Base-by-base conservation (phyloP, 495 filamentous ascomycete species). In the Physcia stellaris region DNA sequence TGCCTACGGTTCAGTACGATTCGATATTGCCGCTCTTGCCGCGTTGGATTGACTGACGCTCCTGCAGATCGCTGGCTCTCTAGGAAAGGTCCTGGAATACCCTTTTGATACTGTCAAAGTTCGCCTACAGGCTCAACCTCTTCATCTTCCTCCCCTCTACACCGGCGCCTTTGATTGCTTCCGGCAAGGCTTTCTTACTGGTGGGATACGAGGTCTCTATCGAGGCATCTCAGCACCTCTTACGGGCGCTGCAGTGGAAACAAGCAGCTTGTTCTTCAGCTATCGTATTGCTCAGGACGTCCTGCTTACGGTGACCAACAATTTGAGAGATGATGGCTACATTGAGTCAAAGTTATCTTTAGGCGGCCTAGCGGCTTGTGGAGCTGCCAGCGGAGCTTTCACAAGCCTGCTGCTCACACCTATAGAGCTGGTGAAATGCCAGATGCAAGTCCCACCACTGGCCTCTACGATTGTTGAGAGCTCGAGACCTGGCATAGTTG, bases 101-200 rank as follows among this genome's bases (percentile, higher is more conserved):
- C 92, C 92, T 22, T 96, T 96, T 58, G 92, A 99, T 63, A 99
- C 92, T 0, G 79, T 99, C 49, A 99, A 99, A 66, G 90, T 83
- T 31, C 71, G 76, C 32, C 55, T 71, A 13, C 68, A 71, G 38
- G 71, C 68, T 16, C 90, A 95, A 56, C 84, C 86, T 6, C 79
- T 86, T 51, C 73, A 80, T 42, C 68, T 80, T 1, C 85, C 88
- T 20, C 74, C 85, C 11, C 79, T 71, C 15, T 98, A 95, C 56
- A 75, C 58, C 1, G 92, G 92, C 0, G 87, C 92, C 0, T 44
- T 96, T 38, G 92, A 96, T 62, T 96, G 90, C 61, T 93, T 98
- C 60, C 71, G 73, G 37, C 85, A 95, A 59, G 83, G 83, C 21
- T 58, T 94, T 37, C 37, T 19, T 17, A 79, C 83, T 51, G 87